Evolutionary conservation across 1,284 basidiomycete genomes (phyloP).

Genomic region (Ganoderma meredithae): DNA sequence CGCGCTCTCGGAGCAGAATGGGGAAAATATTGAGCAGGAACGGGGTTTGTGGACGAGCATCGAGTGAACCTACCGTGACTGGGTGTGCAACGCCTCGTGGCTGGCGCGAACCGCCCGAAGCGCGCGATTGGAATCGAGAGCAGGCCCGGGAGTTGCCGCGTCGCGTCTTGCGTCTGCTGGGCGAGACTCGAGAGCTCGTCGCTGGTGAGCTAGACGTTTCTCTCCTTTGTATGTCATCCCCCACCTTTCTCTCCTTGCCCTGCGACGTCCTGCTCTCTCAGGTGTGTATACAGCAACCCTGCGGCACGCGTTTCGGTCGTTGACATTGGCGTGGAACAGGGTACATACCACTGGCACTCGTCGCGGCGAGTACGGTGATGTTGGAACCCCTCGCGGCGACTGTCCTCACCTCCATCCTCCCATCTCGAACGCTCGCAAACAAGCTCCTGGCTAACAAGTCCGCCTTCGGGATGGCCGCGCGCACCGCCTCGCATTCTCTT

Average conservation of each 20-base stretch:
- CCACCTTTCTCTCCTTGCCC: constrained; percentile 18
- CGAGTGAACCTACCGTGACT: constrained; percentile 14
- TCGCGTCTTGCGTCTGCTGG: constrained; percentile 19
- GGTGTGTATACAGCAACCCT: constrained; percentile 19
- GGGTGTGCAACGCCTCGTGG: constrained; percentile 11
- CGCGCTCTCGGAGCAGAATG: constrained; percentile 4
- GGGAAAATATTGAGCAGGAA: constrained; percentile 6
- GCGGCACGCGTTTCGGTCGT: neutral
- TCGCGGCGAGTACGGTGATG: constrained; percentile 49
- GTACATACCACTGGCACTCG: constrained; percentile 40
- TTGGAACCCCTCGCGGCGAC: constrained; percentile 60
- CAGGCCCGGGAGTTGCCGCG: constrained; percentile 29
- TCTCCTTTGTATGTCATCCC: constrained; percentile 33
- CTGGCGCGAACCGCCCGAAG: constrained; percentile 13
- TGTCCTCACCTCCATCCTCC: constrained; percentile 57
- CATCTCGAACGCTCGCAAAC: constrained; percentile 48
- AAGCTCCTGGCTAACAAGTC: constrained; percentile 32
- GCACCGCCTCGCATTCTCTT: constrained; percentile 40
- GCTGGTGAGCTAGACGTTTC: constrained; percentile 21
- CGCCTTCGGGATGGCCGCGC: constrained; percentile 35
- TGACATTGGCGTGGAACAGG: constrained; percentile 24
- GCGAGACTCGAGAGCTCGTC: constrained; percentile 8
- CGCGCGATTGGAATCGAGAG: constrained; percentile 9
- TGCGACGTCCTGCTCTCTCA: constrained; percentile 29
- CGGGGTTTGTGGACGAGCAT: neutral